These are phyloP conservation scores for Quercus tomentella DNA, from an alignment of 331 rosid genomes.

Conservation along the genomic window DNA sequence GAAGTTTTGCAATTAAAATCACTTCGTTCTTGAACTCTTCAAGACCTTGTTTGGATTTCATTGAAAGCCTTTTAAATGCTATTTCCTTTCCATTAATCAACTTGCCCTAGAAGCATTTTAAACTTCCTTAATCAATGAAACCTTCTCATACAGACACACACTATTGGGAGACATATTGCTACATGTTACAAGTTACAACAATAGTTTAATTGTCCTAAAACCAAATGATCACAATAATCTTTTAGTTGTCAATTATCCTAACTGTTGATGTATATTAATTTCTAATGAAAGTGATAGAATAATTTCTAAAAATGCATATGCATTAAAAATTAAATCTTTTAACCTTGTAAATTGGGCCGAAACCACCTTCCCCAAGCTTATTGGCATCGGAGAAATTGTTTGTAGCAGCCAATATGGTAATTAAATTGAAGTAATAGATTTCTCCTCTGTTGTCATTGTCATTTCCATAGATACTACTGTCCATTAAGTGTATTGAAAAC, in stretches of 20 bases:
- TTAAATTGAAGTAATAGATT: conserved; percentile 11
- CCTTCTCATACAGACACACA: background rate
- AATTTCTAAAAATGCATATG: background rate
- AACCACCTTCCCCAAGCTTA: conserved; percentile 16
- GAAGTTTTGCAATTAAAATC: too few relatives aligned
- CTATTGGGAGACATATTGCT: background rate
- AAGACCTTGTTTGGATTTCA: too few relatives aligned
- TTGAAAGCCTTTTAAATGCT: too few relatives aligned
- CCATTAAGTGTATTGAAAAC: background rate
- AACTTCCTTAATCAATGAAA: background rate
- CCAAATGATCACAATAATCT: background rate
- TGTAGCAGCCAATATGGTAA: conserved; percentile 10
- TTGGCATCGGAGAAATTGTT: conserved; percentile 14
- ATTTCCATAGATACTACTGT: background rate
- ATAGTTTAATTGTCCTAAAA: background rate
- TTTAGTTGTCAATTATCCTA: background rate
- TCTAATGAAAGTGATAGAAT: background rate
- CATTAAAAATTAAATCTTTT: background rate
- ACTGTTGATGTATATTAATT: background rate
- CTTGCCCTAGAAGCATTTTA: background rate
- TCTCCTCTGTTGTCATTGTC: conserved; percentile 19
- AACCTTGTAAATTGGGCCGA: conserved; percentile 21
- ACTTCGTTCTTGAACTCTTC: too few relatives aligned
- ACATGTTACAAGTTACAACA: background rate
- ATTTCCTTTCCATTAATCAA: too few relatives aligned